Evolutionary conservation across 1,284 basidiomycete genomes (phyloP).

Genomic region (Malassezia arunalokei): DNA sequence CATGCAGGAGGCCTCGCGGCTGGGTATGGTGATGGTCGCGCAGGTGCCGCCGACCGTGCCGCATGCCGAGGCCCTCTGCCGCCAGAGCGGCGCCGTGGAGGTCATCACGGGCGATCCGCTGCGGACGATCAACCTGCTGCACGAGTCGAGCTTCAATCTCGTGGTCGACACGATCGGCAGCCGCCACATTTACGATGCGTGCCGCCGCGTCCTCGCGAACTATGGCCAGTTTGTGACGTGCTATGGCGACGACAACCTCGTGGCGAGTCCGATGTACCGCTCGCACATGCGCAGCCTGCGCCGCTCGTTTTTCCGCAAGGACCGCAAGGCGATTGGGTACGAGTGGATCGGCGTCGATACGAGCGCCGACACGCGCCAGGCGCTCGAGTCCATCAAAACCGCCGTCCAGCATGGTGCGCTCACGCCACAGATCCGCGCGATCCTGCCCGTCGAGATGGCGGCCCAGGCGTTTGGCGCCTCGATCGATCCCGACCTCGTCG

Average conservation of each 20-base stretch:
- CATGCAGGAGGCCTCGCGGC: constrained; percentile 45
- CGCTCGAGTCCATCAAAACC: constrained; percentile 32
- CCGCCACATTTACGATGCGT: constrained; percentile 47
- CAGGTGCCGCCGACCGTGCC: constrained; percentile 44
- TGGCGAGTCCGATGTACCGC: constrained; percentile 39
- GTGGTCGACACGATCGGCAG: constrained; percentile 45
- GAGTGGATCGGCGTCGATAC: constrained; percentile 42
- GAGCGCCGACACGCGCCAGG: constrained; percentile 32
- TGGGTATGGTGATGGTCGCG: constrained; percentile 47
- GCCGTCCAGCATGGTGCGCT: constrained; percentile 36
- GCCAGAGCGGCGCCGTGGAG: constrained; percentile 47
- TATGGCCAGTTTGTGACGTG: constrained; percentile 45
- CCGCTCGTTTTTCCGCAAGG: constrained; percentile 47
- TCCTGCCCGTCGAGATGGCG: constrained; percentile 39
- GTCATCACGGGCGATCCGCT: constrained; percentile 47
- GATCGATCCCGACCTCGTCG: constrained; percentile 5
- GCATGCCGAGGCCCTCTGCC: constrained; percentile 44
- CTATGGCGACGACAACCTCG: constrained; percentile 43
- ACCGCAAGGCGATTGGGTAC: constrained; percentile 47
- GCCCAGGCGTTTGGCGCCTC: constrained; percentile 29
- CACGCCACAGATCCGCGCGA: constrained; percentile 38
- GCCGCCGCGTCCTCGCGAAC: constrained; percentile 45
- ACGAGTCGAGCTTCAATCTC: constrained; percentile 47
- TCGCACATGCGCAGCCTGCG: constrained; percentile 44
- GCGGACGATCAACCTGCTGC: constrained; percentile 46